These are phyloP conservation scores for Telfairia occidentalis DNA, from an alignment of 331 rosid genomes.

Conservation along the genomic window DNA sequence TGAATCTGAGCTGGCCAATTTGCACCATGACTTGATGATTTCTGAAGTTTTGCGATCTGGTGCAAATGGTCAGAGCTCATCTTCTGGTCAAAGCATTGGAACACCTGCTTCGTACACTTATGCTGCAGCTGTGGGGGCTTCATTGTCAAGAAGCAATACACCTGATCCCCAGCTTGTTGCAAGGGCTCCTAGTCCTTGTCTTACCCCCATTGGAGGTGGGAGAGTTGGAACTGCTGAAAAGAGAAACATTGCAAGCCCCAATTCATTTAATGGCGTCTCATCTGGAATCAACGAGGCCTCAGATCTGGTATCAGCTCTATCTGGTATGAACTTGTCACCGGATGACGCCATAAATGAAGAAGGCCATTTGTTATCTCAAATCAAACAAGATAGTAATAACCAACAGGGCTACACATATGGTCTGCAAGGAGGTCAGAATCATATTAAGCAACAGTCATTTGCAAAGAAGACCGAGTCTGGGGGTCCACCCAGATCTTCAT, in stretches of 20 bases:
- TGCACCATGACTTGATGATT: constrained; percentile 37
- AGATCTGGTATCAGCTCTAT: constrained; percentile 62
- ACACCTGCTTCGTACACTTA: constrained; percentile 54
- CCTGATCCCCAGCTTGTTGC: constrained; percentile 83
- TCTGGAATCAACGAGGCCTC: constrained; percentile 53
- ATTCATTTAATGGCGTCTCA: constrained; percentile 52
- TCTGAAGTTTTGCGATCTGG: constrained; percentile 43
- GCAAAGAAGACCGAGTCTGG: constrained; percentile 63
- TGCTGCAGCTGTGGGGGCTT: constrained; percentile 83
- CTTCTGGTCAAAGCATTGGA: constrained; percentile 53
- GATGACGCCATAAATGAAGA: constrained; percentile 47
- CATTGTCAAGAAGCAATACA: constrained; percentile 84
- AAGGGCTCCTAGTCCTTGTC: constrained; percentile 94
- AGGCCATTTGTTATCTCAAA: constrained; percentile 47
- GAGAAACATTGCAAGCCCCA: constrained; percentile 54
- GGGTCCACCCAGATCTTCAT: constrained; percentile 32
- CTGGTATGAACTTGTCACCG: constrained; percentile 66
- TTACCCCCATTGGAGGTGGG: constrained; percentile 83
- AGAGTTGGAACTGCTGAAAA: constrained; percentile 50
- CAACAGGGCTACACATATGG: constrained; percentile 61
- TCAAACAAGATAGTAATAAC: constrained; percentile 46
- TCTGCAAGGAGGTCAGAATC: constrained; percentile 66
- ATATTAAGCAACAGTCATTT: constrained; percentile 48
- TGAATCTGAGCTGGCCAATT: constrained; percentile 57
- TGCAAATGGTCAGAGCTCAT: constrained; percentile 51